Percentiles rank a stretch among this genome's conserved stretches.
Conservation (phyloP, 306 rosid species). For the Prinsepia uniflora region DNA sequence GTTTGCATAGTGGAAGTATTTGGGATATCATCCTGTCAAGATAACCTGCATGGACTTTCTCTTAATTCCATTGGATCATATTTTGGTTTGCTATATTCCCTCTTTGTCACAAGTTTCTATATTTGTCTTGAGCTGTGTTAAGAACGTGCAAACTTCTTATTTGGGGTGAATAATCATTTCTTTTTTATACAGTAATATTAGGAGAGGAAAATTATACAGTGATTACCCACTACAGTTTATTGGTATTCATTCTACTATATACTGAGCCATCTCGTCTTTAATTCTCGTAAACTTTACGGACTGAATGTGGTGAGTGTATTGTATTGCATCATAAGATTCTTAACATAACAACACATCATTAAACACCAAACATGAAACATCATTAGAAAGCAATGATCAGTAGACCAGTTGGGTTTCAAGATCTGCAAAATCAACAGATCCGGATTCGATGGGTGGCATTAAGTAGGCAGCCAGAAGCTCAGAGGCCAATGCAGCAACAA, state of each 20-base stretch:
- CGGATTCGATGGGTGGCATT: conserved; percentile 93
- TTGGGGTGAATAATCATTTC: background rate
- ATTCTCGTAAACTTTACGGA: too few relatives aligned
- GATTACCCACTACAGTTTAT: too few relatives aligned
- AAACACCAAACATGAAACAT: too few relatives aligned
- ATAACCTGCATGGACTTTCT: background rate
- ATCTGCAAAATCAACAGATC: conserved; percentile 94
- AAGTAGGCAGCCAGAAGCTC: conserved; percentile 85
- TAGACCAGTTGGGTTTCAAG: conserved; percentile 82
- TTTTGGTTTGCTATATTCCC: background rate
- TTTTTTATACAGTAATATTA: background rate
- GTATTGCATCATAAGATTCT: background rate
- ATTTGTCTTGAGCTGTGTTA: background rate
- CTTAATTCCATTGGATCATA: background rate
- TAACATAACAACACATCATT: background rate
- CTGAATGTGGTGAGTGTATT: too few relatives aligned
- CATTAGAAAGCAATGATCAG: conserved; percentile 33
- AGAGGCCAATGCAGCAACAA: conserved; percentile 69
- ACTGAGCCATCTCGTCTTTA: too few relatives aligned
- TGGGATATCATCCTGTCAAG: background rate
- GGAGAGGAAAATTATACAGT: background rate
- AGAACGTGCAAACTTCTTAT: background rate
- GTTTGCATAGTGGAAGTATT: background rate
- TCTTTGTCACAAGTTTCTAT: background rate
- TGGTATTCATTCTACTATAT: too few relatives aligned